A percentile compares a stretch with the other conserved stretches of the same genome.
phyloP scores from a whole-genome alignment of 1,284 basidiomycete genomes.

The Cutaneotrichosporon cutaneum region DNA sequence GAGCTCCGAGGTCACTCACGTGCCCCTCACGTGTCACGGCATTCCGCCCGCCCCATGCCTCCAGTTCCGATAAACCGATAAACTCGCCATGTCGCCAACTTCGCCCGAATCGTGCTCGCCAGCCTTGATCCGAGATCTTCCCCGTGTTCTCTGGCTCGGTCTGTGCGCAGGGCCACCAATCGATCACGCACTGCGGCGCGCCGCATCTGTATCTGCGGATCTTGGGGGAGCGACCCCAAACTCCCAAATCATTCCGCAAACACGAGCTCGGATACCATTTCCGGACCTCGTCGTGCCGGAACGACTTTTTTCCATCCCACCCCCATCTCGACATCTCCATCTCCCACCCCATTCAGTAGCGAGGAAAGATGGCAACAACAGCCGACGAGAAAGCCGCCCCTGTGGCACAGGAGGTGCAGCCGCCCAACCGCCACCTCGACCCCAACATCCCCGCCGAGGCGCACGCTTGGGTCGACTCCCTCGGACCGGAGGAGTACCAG shows the following conservation, averaged over 20 bases:
- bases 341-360: not conserved
- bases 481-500: slow-evolving; percentile 5
- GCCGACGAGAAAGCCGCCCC: not conserved
- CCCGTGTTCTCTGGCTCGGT: too few species aligned
- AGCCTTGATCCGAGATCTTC: too few species aligned
- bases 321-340: not conserved
- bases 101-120: not conserved
- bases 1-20: too few species aligned
- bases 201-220: not conserved
- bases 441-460: slow-evolving; percentile 6
- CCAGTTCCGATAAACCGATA: not conserved
- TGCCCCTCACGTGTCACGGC: not conserved
- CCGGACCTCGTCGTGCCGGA: not conserved
- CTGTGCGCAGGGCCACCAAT: too few species aligned
- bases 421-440: slow-evolving; percentile 1
- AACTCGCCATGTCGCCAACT: not conserved
- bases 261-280: not conserved
- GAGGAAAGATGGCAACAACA: not conserved
- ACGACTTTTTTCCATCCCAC: not conserved
- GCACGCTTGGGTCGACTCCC: slow-evolving; percentile 5
- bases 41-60: not conserved
- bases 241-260: not conserved
- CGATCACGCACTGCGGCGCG: not conserved
- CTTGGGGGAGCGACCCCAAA: not conserved
- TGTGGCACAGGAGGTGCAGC: not conserved